Base-by-base conservation (phyloP, 768 basidiomycete species). In the Suillus alpinus region DNA sequence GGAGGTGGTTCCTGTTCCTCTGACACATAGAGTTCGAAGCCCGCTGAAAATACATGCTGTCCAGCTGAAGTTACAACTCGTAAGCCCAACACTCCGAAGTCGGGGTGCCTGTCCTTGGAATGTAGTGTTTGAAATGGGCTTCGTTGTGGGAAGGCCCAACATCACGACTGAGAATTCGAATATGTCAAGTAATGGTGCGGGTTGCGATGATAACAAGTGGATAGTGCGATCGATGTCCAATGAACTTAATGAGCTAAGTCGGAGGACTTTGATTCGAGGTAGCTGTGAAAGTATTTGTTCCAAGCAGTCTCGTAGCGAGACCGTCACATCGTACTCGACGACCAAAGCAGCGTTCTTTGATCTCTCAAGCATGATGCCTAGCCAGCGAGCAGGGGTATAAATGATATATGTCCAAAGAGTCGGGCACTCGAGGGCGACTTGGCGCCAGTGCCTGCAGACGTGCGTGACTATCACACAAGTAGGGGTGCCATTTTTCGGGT, bases 281-380 rank as follows among this genome's bases (percentile, higher is more conserved):
- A 44, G 43, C 12, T 44, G 43, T 44, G 10, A 44, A 20, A 44
- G 20, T 10, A 20, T 2, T 44, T 44, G 43, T 72, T 50, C 61
- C 47, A 44, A 12, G 61, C 34, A 68, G 53, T 14, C 46, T 65
- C 18, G 79, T 66, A 36, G 67, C 68, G 43, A 80, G 67, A 18
- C 74, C 63, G 31, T 66, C 66, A 14, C 76, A 73, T 41, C 78
- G 75, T 49, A 70, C 63, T 1, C 71, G 63, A 46, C 77, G 75
- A 60, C 57, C 52, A 71, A 47, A 43, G 73, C 70, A 18, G 75
- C 75, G 66, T 67, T 75, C 63, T 79, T 81, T 3, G 82, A 83
- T 26, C 81, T 73, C 41, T 66, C 69, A 29, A 83, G 61, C 72
- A 83, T 77, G 65, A 78, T 77, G 58, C 75, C 69, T 23, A 73